Evolutionary conservation across 2,329 filamentous ascomycete genomes (phyloP), one percentile per base, ranked within the genome.

Genomic region (Sarocladium brachiariae): DNA sequence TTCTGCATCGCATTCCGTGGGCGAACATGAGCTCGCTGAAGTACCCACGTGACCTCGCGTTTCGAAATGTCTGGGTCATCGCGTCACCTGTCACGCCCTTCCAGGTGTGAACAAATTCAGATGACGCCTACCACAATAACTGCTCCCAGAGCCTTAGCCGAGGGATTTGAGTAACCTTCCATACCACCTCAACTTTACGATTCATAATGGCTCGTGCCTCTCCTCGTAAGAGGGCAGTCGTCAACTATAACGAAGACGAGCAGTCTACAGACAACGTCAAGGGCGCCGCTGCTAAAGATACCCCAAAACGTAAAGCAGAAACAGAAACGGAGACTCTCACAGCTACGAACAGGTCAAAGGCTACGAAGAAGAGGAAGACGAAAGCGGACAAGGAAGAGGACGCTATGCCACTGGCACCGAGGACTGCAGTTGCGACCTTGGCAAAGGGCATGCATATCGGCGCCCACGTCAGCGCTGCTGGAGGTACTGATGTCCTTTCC

Each of bases 401-500:
- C 50, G 58, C 58, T 23, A 80, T 81, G 73, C 83, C 87, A 0
- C 67, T 96, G 2, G 84, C 83, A 18, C 71, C 75, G 23, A 79
- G 93, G 31, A 91, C 89, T 1, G 68, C 76, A 4, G 66, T 83
- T 25, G 58, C 68, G 11, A 80, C 82, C 1, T 73, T 92, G 54
- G 84, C 84, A 64, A 78, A 75, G 63, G 67, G 74, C 11, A 87
- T 96, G 78, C 85, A 87, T 61, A 85, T 99, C 51, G 93, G 93
- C 14, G 93, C 93, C 1, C 93, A 99, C 65, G 89, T 97, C 54
- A 93, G 87, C 66, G 84, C 80, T 55, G 90, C 93, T 24, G 92
- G 91, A 72, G 92, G 89, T 87, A 65, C 51, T 4, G 16, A 14
- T 16, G 4, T 24, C 27, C 23, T 24, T 19, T 51, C 14, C 23